These are phyloP conservation scores for Mucor saturninus DNA, from an alignment of 371 early-diverging fungal genomes.

Conservation along the genomic window DNA sequence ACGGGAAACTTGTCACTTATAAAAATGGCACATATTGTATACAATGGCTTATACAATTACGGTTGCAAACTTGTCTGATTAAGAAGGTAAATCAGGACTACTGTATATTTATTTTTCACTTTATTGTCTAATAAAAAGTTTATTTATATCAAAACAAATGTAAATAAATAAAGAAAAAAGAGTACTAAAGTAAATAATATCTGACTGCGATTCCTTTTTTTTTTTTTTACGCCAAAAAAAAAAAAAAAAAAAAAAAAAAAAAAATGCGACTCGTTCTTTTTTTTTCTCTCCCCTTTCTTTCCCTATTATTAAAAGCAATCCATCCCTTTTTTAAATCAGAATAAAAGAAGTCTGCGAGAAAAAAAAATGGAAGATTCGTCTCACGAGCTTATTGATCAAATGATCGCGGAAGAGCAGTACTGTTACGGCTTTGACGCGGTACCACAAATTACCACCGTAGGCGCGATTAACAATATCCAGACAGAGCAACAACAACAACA, in stretches of 20 bases:
- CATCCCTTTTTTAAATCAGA: background rate
- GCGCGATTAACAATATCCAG: background rate
- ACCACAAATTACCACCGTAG: background rate
- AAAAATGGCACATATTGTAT: too few relatives aligned
- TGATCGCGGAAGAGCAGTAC: constrained; percentile 66
- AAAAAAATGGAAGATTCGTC: constrained; percentile 30
- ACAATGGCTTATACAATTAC: too few relatives aligned
- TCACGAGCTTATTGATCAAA: constrained; percentile 57
- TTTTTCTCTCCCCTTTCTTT: background rate
- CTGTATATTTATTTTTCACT: background rate
- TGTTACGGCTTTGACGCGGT: constrained; percentile 47
- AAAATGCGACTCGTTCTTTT: background rate
- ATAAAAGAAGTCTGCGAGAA: constrained; percentile 1
- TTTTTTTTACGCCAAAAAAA: constrained; percentile 7
- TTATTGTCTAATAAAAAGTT: background rate
- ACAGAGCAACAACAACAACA: background rate
- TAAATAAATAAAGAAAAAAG: background rate
- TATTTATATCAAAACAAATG: background rate
- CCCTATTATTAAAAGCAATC: background rate
- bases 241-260: background rate
- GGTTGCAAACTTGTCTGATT: too few relatives aligned
- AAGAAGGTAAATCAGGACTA: too few relatives aligned
- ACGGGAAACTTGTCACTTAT: too few relatives aligned
- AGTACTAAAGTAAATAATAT: background rate
- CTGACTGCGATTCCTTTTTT: constrained; percentile 6